These are phyloP conservation scores for Sequoia sempervirens DNA, from an alignment of 75 land plant species.

Conservation along the genomic window DNA sequence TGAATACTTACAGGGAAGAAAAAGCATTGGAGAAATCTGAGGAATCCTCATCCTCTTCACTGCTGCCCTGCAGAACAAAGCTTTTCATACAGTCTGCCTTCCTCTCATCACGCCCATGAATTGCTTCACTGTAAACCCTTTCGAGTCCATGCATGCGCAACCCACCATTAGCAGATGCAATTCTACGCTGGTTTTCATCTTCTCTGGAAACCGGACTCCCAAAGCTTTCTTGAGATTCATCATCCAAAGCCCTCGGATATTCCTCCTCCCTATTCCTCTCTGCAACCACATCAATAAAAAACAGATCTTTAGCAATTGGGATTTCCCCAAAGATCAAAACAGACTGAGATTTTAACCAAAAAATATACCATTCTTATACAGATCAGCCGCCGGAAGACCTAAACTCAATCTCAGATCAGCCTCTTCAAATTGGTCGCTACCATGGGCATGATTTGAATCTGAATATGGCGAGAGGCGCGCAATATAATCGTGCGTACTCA, in stretches of 20 bases:
- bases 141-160: background rate
- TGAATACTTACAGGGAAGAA: background rate
- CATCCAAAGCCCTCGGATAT: background rate
- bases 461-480: constrained; percentile 29
- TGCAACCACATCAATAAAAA: background rate
- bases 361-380: background rate
- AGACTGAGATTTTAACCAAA: background rate
- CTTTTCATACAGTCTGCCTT: background rate
- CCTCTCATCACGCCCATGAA: background rate
- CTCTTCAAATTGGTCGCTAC: background rate
- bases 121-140: background rate
- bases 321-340: background rate
- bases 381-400: background rate
- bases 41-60: background rate
- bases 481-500: constrained; percentile 40
- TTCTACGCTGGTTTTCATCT: background rate
- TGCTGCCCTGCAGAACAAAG: background rate
- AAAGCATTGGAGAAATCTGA: no score
- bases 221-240: background rate
- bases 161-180: background rate
- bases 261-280: background rate
- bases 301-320: background rate
- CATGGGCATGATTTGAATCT: background rate
- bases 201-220: background rate
- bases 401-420: constrained; percentile 1